Evolutionary conservation across 2,329 filamentous ascomycete species (phyloP), one percentile per base, ranked within the genome.

Genomic region (Coniella vitis): DNA sequence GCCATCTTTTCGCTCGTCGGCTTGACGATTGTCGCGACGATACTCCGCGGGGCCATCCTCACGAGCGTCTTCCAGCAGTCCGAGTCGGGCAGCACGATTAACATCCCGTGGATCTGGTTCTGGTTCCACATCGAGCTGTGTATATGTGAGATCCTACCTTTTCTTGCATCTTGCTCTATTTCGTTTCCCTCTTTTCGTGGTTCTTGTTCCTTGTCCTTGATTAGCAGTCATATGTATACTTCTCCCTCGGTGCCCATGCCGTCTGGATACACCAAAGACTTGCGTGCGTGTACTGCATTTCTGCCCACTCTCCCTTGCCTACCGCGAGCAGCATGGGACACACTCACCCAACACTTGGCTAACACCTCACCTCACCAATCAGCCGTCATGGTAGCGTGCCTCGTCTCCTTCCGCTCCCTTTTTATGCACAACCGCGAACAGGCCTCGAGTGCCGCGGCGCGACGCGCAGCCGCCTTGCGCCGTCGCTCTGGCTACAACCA

Each of bases 51-150:
- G 1, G 51, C 51, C 2, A 32, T 53, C 13, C n/a, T 53, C 12
- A 53, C 47, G 7, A 48, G 49, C 8, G 51, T 53, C 0, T 53
- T 53, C 9, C 40, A 49, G n/a, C 29, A 46, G 12, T 50, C 51
- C 2, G 45, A 38, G 8, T 4, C 36, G 7, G 51, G 51, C 2
- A 50, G 45, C 19, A 53, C 51, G 1, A 50, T 53, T 22, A 53
- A 53, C 34, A 50, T 53, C 20, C 51, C 51, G 2, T 53, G 51
- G 51, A 48, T 53, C n/a, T 53, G 51, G 51, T 53, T 53, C 31
- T 53, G 51, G 51, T 53, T 53, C 4, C 51, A 53, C 14, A 47
- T 53, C 7, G 51, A 53, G 21, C 48, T 50, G 12, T 53, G 51
- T 21, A 47, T 48, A 14, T 48, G 51, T 53, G 13, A 45, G 51